A percentile compares a stretch with the other conserved stretches of the same genome.
Conservation (phyloP, 108 stramenopile species). For the Skeletonema marinoi region DNA sequence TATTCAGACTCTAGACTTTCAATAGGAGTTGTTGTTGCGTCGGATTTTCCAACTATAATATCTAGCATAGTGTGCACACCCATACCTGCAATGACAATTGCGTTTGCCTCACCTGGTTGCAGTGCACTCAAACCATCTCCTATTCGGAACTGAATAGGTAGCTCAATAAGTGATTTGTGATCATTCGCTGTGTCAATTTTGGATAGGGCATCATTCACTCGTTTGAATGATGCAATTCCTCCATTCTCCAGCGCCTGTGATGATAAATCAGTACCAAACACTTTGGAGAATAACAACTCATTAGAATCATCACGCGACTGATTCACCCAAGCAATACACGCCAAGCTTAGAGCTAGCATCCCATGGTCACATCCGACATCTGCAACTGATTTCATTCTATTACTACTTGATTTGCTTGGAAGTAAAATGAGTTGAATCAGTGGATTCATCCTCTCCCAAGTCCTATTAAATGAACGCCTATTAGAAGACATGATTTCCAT, state of each 20-base stretch:
- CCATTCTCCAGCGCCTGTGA: slow-evolving; percentile 59
- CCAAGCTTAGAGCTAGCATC: slow-evolving; percentile 65
- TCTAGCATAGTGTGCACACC: slow-evolving; percentile 74
- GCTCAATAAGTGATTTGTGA: background rate
- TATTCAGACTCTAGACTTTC: slow-evolving; percentile 46
- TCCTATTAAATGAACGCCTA: slow-evolving; percentile 31
- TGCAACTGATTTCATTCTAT: slow-evolving; percentile 41
- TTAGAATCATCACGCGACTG: background rate
- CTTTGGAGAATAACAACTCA: slow-evolving; percentile 43
- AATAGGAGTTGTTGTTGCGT: slow-evolving; percentile 16
- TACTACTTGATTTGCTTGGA: background rate
- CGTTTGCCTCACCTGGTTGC: slow-evolving; percentile 64
- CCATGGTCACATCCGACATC: slow-evolving; percentile 89
- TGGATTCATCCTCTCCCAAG: slow-evolving; percentile 39
- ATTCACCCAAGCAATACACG: slow-evolving; percentile 46
- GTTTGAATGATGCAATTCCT: slow-evolving; percentile 30
- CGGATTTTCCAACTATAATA: slow-evolving; percentile 41
- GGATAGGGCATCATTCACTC: slow-evolving; percentile 7
- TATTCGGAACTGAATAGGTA: slow-evolving; percentile 69
- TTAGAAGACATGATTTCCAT: slow-evolving; percentile 46
- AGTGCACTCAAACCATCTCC: slow-evolving; percentile 68
- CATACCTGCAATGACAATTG: slow-evolving; percentile 83
- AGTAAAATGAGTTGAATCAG: slow-evolving; percentile 27
- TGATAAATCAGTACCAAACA: slow-evolving; percentile 76
- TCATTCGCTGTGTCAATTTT: background rate